Evolutionary conservation across 2,329 filamentous ascomycete species (phyloP), one percentile per base, ranked within the genome.

Genomic region (Fusarium algeriense): DNA sequence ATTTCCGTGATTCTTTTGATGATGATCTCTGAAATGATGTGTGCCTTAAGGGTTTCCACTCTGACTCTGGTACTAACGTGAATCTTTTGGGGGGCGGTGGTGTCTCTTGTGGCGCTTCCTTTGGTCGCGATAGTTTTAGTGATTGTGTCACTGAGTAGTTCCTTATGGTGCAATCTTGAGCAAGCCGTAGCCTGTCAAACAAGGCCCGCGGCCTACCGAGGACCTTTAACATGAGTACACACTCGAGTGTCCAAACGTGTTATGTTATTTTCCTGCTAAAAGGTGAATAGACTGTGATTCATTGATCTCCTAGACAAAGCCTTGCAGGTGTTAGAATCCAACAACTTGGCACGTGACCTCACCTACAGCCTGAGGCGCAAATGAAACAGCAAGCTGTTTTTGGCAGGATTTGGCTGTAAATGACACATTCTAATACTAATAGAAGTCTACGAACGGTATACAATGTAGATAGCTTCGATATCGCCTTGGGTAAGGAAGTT

Each of bases 321-420:
- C 2, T 14, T 43, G 30, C 11, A 37, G 48, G 58, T 44, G 52
- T 45, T 50, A 44, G 60, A 34, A 53, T 41, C 46, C 55, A 44
- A 62, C 37, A 23, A 20, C 38, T 44, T 35, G 26, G 19, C 64
- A 67, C 64, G 63, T 67, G 64, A 67, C 55, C 55, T 30, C 37
- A 15, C 41, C 19, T 35, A 10, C 14, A 62, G 28, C 32, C 19
- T 49, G 19, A n/a, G 55, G n/a, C 32, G 15, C 10, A 28, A 3
- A 41, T 17, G n/a, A 26, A 23, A 40, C 20, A 15, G 15, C 9
- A 30, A 8, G 26, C 19, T 14, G 8, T 20, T 23, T 9, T 17
- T 44, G 19, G 11, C 1, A 32, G 41, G 46, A 26, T 30, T 44
- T 13, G 13, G 19, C 34, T 49, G 23, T 19, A 35, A 26, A n/a